Conservation (phyloP, 192 early-diverging fungal species). For the Diversispora epigaea region DNA sequence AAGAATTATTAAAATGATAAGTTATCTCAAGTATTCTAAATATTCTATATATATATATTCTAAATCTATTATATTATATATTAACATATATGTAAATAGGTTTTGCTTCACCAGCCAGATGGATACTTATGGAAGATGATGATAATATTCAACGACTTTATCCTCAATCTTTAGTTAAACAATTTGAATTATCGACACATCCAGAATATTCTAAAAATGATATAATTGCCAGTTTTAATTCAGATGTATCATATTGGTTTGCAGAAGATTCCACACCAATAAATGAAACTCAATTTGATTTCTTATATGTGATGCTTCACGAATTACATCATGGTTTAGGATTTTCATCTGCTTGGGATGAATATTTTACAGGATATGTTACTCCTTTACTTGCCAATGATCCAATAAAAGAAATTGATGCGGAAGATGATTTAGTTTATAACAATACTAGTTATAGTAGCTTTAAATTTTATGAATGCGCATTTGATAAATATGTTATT, state of each 20-base stretch:
- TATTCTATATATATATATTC: too few relatives aligned
- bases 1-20: too few relatives aligned
- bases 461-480: too few relatives aligned
- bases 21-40: too few relatives aligned
- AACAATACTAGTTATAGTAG: too few relatives aligned
- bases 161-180: slow-evolving; percentile 47
- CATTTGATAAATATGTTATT: too few relatives aligned
- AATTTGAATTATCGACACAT: slow-evolving; percentile 27
- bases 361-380: neutral
- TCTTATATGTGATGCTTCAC: slow-evolving; percentile 39
- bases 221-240: slow-evolving; percentile 45
- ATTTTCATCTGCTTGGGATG: slow-evolving; percentile 36
- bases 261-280: slow-evolving; percentile 17
- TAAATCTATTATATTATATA: too few relatives aligned
- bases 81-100: slow-evolving; percentile 19
- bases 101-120: slow-evolving; percentile 37
- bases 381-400: neutral
- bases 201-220: slow-evolving; percentile 37
- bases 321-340: slow-evolving; percentile 49
- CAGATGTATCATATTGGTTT: slow-evolving; percentile 37
- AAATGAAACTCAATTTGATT: slow-evolving; percentile 34
- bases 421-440: neutral
- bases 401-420: neutral
- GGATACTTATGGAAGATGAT: slow-evolving; percentile 36
- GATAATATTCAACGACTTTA: slow-evolving; percentile 41